Evolutionary conservation across 176 grass and related monocot genomes (phyloP).

Genomic region (Avena atlantica): DNA sequence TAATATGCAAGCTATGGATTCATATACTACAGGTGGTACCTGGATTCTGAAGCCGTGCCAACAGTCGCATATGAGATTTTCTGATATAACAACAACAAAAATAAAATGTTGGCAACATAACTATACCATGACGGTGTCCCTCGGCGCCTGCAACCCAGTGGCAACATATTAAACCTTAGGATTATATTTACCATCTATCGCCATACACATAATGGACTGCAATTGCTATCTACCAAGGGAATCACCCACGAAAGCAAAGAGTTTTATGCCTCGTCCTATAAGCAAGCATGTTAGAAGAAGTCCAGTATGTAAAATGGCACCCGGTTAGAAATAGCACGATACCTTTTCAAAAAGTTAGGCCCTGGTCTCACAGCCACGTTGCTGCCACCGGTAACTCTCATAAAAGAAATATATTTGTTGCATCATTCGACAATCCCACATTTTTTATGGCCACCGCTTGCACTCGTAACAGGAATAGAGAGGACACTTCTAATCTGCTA

Average conservation of each 20-base stretch:
- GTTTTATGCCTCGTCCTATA: slow-evolving; percentile 81
- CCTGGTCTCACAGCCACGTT: slow-evolving; percentile 67
- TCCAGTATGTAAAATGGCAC: not conserved
- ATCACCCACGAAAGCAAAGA: slow-evolving; percentile 88
- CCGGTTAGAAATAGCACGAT: slow-evolving; percentile 18
- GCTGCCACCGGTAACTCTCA: slow-evolving; percentile 81
- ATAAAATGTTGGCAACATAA: too few species aligned
- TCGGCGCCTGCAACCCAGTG: too few species aligned
- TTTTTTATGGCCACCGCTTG: slow-evolving; percentile 78
- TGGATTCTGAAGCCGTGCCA: too few species aligned
- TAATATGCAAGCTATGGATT: too few species aligned
- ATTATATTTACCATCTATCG: slow-evolving; percentile 64
- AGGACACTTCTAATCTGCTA: slow-evolving; percentile 65
- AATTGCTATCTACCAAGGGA: slow-evolving; percentile 96
- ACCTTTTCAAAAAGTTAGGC: slow-evolving; percentile 68
- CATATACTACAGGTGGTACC: too few species aligned
- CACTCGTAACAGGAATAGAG: slow-evolving; percentile 85
- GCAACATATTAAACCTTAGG: too few species aligned
- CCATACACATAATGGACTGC: slow-evolving; percentile 93
- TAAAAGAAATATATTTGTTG: slow-evolving; percentile 65
- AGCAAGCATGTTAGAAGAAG: slow-evolving; percentile 35
- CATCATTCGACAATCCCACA: slow-evolving; percentile 92
- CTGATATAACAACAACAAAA: too few species aligned
- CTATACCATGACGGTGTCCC: too few species aligned
- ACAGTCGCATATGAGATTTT: too few species aligned